A percentile compares a stretch with the other conserved stretches of the same genome.
phyloP scores from a whole-genome alignment of 2,329 filamentous ascomycete species.

The Tolypocladium ophioglossoides region DNA sequence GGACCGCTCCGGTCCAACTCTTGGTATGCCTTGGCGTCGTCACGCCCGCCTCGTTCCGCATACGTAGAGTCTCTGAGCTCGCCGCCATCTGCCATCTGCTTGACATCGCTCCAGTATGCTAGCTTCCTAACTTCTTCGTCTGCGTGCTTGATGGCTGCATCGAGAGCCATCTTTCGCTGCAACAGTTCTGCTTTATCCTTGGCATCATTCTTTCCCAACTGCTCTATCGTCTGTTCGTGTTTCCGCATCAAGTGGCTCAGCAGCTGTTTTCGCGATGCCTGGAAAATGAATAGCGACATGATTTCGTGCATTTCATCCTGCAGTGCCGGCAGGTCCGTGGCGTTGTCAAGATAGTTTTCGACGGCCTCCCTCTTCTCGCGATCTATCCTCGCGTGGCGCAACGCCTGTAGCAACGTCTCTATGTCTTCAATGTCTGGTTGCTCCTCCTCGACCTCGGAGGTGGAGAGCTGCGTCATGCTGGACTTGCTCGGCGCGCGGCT shows the following conservation, averaged over 20 bases:
- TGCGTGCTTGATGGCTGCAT: conserved; percentile 62
- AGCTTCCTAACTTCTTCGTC: conserved; percentile 71
- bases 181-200: conserved; percentile 20
- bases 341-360: conserved; percentile 70
- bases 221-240: conserved; percentile 29
- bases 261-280: conserved; percentile 71
- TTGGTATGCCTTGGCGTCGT: conserved; percentile 32
- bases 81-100: conserved; percentile 50
- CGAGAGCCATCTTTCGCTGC: conserved; percentile 54
- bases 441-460: conserved; percentile 40
- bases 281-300: conserved; percentile 81
- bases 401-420: conserved; percentile 53
- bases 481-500: conserved; percentile 22
- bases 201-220: conserved; percentile 26
- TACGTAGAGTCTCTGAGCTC: conserved; percentile 34
- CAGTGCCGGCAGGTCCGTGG: conserved; percentile 66
- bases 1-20: conserved; percentile 45
- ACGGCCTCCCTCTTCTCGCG: conserved; percentile 83
- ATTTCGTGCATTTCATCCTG: conserved; percentile 71
- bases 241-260: conserved; percentile 58
- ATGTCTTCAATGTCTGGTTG: conserved; percentile 52
- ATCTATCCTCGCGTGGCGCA: conserved; percentile 69
- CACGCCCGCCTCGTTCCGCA: conserved; percentile 21
- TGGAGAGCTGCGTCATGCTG: conserved; percentile 24
- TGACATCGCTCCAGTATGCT: conserved; percentile 83